Base-by-base conservation (phyloP, 2,329 filamentous ascomycete genomes). In the Alternaria atra region DNA sequence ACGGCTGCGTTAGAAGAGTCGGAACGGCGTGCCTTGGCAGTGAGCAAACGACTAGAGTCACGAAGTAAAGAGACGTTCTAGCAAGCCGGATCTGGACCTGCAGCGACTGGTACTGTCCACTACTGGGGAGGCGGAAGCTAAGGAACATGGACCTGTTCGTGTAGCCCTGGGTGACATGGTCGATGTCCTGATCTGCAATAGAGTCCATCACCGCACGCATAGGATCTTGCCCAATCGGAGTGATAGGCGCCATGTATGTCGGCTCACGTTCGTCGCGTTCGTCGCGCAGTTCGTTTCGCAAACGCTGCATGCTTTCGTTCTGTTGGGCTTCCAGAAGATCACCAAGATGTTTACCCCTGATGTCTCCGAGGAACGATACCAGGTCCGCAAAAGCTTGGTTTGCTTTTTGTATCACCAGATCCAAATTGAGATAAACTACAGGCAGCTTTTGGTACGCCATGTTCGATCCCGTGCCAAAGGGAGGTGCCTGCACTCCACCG, bases 221-320 rank as follows among this genome's bases (percentile, higher is more conserved):
- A 10, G 80, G 79, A 65, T 83, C 81, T 39, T 82, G 77, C 34
- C 77, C 77, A 5, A 80, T 70, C 10, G 77, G 75, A 15, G 79
- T 79, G 25, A 85, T 85, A 5, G 83, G 82, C 25, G 84, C 80
- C 71, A 85, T 80, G 63, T 83, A 84, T 29, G 82, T 72, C 13
- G 84, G 83, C 56, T 85, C 83, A 37, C 81, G 78, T 30, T 77
- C 73, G 40, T 83, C 81, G 50, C 81, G 72, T 63, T 85, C 84
- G 37, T 81, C 78, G 37, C 82, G 76, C 50, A 86, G 71, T 15
- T 80, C 76, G 50, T 77, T 80, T 40, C 81, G 79, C 34, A 85
- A 73, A 13, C 76, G 72, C 46, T 80, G 78, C 63, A 85, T 75
- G 50, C 73, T 76, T 25, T 83, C 81, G 3, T 72, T 67, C 48